Evolutionary conservation across 1,284 basidiomycete genomes (phyloP).

Genomic region (Pascua sp.): DNA sequence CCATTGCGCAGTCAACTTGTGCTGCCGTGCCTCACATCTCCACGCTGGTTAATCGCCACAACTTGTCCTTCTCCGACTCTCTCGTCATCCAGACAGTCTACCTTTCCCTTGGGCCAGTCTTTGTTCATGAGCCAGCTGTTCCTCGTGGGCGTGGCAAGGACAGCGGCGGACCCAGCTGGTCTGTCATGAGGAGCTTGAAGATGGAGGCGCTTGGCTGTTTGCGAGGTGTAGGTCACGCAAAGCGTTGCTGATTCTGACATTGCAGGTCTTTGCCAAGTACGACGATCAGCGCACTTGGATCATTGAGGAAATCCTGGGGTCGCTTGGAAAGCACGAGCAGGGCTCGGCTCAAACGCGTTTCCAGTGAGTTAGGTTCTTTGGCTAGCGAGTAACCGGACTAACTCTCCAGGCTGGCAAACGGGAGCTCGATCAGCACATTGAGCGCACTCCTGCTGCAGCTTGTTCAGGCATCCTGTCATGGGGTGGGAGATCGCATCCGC

Average conservation of each 20-base stretch:
- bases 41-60: constrained; percentile 46
- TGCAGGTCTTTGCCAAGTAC: constrained; percentile 80
- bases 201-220: constrained; percentile 77
- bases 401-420: constrained; percentile 47
- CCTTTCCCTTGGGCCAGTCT: constrained; percentile 87
- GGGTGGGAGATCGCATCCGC: constrained; percentile 53
- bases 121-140: constrained; percentile 63
- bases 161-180: constrained; percentile 53
- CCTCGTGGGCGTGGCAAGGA: constrained; percentile 51
- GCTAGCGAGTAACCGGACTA: neutral
- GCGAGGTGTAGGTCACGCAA: constrained; percentile 62
- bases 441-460: constrained; percentile 89
- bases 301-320: constrained; percentile 87
- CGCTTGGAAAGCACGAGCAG: constrained; percentile 82
- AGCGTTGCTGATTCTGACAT: neutral
- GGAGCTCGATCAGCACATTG: constrained; percentile 78
- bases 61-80: constrained; percentile 72
- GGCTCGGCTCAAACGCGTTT: constrained; percentile 84
- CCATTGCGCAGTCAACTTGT: constrained; percentile 64
- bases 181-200: constrained; percentile 69
- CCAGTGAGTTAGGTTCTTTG: constrained; percentile 54
- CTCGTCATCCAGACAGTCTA: constrained; percentile 89
- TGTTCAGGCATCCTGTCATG: constrained; percentile 87
- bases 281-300: constrained; percentile 90
- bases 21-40: constrained; percentile 43